Base-by-base conservation (phyloP, 2,329 filamentous ascomycete species). In the Dactylellina drechsleri region DNA sequence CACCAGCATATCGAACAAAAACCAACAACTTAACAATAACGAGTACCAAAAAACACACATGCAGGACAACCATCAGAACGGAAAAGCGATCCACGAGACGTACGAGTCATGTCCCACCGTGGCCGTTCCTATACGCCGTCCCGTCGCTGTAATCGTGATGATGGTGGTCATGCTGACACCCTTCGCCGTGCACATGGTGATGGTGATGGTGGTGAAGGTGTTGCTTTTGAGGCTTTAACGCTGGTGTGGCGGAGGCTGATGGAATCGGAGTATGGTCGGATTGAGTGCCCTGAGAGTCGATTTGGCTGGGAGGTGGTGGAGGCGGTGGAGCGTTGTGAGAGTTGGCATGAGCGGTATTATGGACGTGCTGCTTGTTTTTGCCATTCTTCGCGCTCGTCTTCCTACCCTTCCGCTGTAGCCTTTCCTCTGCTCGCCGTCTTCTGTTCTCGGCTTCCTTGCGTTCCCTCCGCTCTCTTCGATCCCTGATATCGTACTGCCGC, bases 401-500 rank as follows among this genome's bases (percentile, higher is more conserved):
- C 78, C 84, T 87, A 26, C 91, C 91, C 84, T 96, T 97, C 84
- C 93, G 92, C 84, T 97, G 96, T 20, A 93, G 93, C 83, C 97
- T 97, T 81, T 97, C 94, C 66, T 97, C 83, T 36, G 96, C 84
- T 57, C 93, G 86, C 26, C 68, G 45, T 45, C 68, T 31, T 76
- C 90, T 89, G 80, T 94, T 91, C 82, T 97, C 92, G n/a, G 91
- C 92, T 78, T 94, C 86, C 77, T 93, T 88, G 79, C 92, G 92
- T 56, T 73, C 68, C 45, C 71, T 61, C 57, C 92, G 90, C 81
- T 92, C 89, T 74, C 91, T 90, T 41, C 92, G 89, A 80, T 97
- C 95, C 82, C 97, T 97, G 81, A 94, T 91, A 83, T 99, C 95
- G 80, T 98, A 99, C 76, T 93, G 89, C 47, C 92, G 88, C 77